Percentiles rank a stretch among this genome's conserved stretches.
phyloP scores from a whole-genome alignment of 2,329 filamentous ascomycete species.

The Alternaria tenuissima region DNA sequence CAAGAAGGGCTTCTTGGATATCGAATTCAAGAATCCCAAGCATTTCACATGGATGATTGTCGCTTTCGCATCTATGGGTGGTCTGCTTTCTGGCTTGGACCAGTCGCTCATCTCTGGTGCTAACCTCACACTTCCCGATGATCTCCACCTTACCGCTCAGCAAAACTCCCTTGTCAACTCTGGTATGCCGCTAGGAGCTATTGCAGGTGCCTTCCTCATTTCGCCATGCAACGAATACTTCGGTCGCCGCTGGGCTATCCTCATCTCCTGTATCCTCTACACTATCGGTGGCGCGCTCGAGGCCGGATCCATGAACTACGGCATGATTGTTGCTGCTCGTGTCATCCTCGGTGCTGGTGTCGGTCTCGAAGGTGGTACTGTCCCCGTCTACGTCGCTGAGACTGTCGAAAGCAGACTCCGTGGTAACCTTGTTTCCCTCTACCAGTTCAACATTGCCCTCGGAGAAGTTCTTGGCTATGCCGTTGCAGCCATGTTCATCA shows the following conservation, averaged over 20 bases:
- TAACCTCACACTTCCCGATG: slow-evolving; percentile 70
- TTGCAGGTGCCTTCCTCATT: slow-evolving; percentile 73
- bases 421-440: slow-evolving; percentile 76
- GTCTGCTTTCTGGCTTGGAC: slow-evolving; percentile 75
- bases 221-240: slow-evolving; percentile 73
- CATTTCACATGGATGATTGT: slow-evolving; percentile 74
- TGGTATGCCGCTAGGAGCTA: slow-evolving; percentile 75
- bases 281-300: slow-evolving; percentile 74
- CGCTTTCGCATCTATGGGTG: slow-evolving; percentile 77
- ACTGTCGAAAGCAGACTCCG: slow-evolving; percentile 72
- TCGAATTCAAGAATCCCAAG: slow-evolving; percentile 68
- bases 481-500: slow-evolving; percentile 75
- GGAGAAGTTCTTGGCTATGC: slow-evolving; percentile 78
- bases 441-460: slow-evolving; percentile 79
- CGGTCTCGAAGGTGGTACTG: slow-evolving; percentile 76
- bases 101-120: slow-evolving; percentile 77
- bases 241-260: slow-evolving; percentile 72
- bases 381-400: slow-evolving; percentile 78
- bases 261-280: slow-evolving; percentile 73
- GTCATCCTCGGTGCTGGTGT: slow-evolving; percentile 75
- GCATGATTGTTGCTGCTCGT: slow-evolving; percentile 74
- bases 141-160: slow-evolving; percentile 61
- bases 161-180: slow-evolving; percentile 74
- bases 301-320: slow-evolving; percentile 72
- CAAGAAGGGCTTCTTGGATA: slow-evolving; percentile 58